Conservation (phyloP, 192 early-diverging fungal species). For the Backusella australiensis region DNA sequence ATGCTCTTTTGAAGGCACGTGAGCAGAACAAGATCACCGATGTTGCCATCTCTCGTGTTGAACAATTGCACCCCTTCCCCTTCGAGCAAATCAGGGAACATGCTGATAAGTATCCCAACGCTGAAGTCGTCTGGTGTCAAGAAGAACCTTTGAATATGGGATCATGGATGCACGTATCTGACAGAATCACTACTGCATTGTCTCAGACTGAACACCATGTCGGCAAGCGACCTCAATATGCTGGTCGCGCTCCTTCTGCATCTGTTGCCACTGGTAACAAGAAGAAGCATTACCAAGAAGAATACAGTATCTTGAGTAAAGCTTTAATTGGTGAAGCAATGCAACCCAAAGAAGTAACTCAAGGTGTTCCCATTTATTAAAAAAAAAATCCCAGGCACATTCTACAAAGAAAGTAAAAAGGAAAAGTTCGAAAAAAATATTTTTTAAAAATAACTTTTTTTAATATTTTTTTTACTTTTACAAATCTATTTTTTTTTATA, state of each 20-base stretch:
- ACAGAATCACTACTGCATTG: slow-evolving; percentile 80
- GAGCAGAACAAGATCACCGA: slow-evolving; percentile 87
- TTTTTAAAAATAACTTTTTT: not conserved
- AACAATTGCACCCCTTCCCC: slow-evolving; percentile 96
- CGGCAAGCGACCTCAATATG: slow-evolving; percentile 46
- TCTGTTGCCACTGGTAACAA: slow-evolving; percentile 93
- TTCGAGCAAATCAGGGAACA: slow-evolving; percentile 86
- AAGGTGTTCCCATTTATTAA: slow-evolving; percentile 70
- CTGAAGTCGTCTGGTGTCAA: slow-evolving; percentile 92
- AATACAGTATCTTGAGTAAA: slow-evolving; percentile 67
- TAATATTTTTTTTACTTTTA: not conserved
- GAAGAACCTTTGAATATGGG: slow-evolving; percentile 97
- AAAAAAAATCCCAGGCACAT: slow-evolving; percentile 6
- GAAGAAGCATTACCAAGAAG: slow-evolving; percentile 89
- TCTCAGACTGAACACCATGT: slow-evolving; percentile 70
- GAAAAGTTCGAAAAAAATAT: slow-evolving; percentile 2
- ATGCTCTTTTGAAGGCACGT: slow-evolving; percentile 83
- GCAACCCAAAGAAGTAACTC: slow-evolving; percentile 64
- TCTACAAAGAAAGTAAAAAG: not conserved
- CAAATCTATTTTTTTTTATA: not conserved
- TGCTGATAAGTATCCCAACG: slow-evolving; percentile 87
- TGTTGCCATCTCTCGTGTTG: slow-evolving; percentile 90
- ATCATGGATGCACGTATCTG: slow-evolving; percentile 85
- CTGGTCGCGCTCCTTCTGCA: slow-evolving; percentile 87
- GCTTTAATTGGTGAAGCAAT: slow-evolving; percentile 70